phyloP scores from a whole-genome alignment of 164 flowering plant genomes.

The Berberis vulgaris region DNA sequence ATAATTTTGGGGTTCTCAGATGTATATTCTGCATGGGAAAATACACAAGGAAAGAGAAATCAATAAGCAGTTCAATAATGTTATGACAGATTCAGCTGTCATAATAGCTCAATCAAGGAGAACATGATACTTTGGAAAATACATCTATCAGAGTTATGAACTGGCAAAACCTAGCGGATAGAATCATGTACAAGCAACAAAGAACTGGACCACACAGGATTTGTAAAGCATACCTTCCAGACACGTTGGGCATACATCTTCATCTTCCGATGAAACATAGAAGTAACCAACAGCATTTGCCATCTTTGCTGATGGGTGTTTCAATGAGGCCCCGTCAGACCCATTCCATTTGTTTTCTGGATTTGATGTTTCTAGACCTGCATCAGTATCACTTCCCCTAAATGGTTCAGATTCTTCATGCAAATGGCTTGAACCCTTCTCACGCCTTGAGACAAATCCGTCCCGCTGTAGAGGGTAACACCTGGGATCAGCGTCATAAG shows the following conservation, averaged over 20 bases:
- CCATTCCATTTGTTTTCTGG: slow-evolving; percentile 54
- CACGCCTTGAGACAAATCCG: slow-evolving; percentile 64
- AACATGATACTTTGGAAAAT: too few relatives aligned
- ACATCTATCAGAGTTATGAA: too few relatives aligned
- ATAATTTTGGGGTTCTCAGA: slow-evolving; percentile 81
- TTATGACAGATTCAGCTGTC: neutral
- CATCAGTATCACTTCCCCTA: slow-evolving; percentile 38
- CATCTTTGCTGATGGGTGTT: slow-evolving; percentile 35
- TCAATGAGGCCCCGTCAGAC: slow-evolving; percentile 44
- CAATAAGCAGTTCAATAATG: too few relatives aligned
- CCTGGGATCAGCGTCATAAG: slow-evolving; percentile 66
- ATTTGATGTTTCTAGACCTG: slow-evolving; percentile 31
- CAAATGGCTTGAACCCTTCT: slow-evolving; percentile 83
- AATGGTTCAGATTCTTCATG: slow-evolving; percentile 80
- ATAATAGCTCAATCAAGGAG: too few relatives aligned
- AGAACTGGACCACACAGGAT: neutral
- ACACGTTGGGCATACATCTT: slow-evolving; percentile 97
- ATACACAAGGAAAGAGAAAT: neutral
- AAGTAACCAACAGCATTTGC: slow-evolving; percentile 33
- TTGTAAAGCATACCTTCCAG: slow-evolving; percentile 60
- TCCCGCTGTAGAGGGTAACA: slow-evolving; percentile 54
- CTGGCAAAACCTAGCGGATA: neutral
- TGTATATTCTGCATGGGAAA: slow-evolving; percentile 63
- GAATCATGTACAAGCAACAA: neutral
- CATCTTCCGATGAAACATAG: slow-evolving; percentile 79